These are phyloP conservation scores for Ascochyta viciae-villosae DNA, from an alignment of 2,329 filamentous ascomycete genomes.

Conservation along the genomic window DNA sequence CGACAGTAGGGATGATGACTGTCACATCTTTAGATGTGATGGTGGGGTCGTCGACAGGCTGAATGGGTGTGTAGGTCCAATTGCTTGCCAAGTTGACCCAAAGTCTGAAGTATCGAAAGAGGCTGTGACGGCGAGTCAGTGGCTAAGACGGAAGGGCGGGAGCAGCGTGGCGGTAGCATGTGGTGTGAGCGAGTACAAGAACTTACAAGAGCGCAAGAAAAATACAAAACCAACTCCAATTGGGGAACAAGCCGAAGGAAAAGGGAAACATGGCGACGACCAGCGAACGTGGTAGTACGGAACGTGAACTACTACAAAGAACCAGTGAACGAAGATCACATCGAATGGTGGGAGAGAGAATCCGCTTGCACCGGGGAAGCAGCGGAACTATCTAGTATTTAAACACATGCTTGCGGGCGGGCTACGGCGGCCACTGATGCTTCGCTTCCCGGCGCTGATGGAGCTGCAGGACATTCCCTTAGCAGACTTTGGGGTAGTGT, in stretches of 20 bases:
- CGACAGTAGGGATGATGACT: slow-evolving; percentile 91
- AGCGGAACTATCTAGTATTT: slow-evolving; percentile 49
- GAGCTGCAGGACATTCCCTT: slow-evolving; percentile 50
- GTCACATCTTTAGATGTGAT: slow-evolving; percentile 86
- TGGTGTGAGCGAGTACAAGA: slow-evolving; percentile 1
- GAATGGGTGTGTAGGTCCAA: slow-evolving; percentile 85
- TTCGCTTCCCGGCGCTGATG: slow-evolving; percentile 51
- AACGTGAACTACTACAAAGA: slow-evolving; percentile 44
- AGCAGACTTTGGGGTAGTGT: slow-evolving; percentile 52
- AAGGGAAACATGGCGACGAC: slow-evolving; percentile 49
- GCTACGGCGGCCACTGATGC: slow-evolving; percentile 48
- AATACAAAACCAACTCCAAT: slow-evolving; percentile 51
- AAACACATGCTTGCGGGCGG: slow-evolving; percentile 50
- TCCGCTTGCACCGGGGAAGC: slow-evolving; percentile 49
- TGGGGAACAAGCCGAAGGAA: slow-evolving; percentile 45
- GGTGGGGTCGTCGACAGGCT: slow-evolving; percentile 79
- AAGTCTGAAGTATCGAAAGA: slow-evolving; percentile 86
- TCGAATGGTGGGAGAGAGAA: slow-evolving; percentile 48
- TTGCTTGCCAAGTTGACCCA: slow-evolving; percentile 80
- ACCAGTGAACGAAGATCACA: slow-evolving; percentile 50
- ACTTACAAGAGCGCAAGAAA: slow-evolving; percentile 48
- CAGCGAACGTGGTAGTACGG: slow-evolving; percentile 47
- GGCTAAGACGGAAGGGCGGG: neutral
- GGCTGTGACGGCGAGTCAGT: slow-evolving; percentile 59
- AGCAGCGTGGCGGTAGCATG: slow-evolving; percentile 13